Conservation (phyloP, 306 rosid species). For the Cicer yamashitae region DNA sequence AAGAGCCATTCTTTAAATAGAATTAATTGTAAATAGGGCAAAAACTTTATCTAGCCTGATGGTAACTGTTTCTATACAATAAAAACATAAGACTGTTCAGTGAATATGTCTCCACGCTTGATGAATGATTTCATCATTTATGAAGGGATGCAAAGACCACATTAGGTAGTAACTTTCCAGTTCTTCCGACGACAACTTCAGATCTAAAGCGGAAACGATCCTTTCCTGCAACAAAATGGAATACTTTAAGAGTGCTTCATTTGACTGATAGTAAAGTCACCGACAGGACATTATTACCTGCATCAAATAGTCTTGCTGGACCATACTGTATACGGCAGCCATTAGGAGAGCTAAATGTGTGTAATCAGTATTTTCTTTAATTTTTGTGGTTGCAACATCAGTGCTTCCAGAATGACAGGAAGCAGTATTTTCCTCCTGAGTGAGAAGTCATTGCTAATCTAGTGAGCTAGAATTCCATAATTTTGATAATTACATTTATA, state of each 20-base stretch:
- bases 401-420: constrained; percentile 44
- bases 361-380: constrained; percentile 43
- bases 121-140: constrained; percentile 55
- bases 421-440: constrained; percentile 52
- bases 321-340: constrained; percentile 68
- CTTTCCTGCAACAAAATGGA: constrained; percentile 59
- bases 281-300: constrained; percentile 59
- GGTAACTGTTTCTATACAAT: constrained; percentile 30
- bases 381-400: constrained; percentile 36
- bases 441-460: constrained; percentile 11
- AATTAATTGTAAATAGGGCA: neutral
- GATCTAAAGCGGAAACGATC: constrained; percentile 66
- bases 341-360: constrained; percentile 58
- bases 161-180: constrained; percentile 73
- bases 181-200: constrained; percentile 62
- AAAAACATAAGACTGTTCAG: constrained; percentile 39
- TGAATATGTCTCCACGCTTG: constrained; percentile 70
- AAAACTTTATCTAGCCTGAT: constrained; percentile 8
- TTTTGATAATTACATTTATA: constrained; percentile 6
- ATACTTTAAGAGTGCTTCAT: constrained; percentile 15
- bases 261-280: constrained; percentile 22
- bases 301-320: constrained; percentile 73
- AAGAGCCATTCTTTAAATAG: neutral
- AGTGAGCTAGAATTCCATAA: constrained; percentile 17
- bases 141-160: constrained; percentile 77